phyloP scores from a whole-genome alignment of 495 filamentous ascomycete species.

The Hyaloscypha finlandica region DNA sequence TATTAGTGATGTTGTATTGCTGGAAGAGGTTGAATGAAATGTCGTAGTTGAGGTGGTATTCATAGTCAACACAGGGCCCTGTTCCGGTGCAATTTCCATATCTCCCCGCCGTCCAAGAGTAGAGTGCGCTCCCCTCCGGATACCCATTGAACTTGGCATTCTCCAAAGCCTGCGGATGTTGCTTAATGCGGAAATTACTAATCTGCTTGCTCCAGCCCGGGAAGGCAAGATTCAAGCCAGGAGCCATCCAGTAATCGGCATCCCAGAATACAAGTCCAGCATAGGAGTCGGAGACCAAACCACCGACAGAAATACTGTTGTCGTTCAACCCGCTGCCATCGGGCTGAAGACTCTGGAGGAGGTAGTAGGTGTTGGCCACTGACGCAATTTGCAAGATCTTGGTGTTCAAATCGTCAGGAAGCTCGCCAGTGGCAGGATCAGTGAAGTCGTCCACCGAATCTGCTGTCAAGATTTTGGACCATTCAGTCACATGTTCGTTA shows the following conservation, averaged over 20 bases:
- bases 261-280: conserved; percentile 62
- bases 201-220: conserved; percentile 51
- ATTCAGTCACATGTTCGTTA: conserved; percentile 45
- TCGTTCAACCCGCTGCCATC: conserved; percentile 50
- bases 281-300: conserved; percentile 55
- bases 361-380: conserved; percentile 67
- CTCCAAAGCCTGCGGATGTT: conserved; percentile 48
- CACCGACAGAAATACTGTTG: conserved; percentile 57
- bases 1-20: conserved; percentile 49
- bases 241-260: conserved; percentile 58
- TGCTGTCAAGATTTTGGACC: conserved; percentile 48
- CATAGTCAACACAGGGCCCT: conserved; percentile 61
- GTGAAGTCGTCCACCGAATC: conserved; percentile 64
- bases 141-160: conserved; percentile 50
- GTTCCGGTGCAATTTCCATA: conserved; percentile 62
- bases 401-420: conserved; percentile 61
- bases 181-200: conserved; percentile 50
- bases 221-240: conserved; percentile 52
- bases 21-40: conserved; percentile 62
- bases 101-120: conserved; percentile 59
- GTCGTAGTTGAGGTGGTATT: conserved; percentile 71
- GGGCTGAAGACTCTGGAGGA: conserved; percentile 62
- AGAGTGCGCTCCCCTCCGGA: conserved; percentile 48
- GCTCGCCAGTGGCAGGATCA: conserved; percentile 55
- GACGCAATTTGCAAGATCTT: conserved; percentile 63